A percentile compares a stretch with the other conserved stretches of the same genome.
Evolutionary conservation across 1,284 basidiomycete genomes (phyloP).

Genomic region (Ustilago curta): DNA sequence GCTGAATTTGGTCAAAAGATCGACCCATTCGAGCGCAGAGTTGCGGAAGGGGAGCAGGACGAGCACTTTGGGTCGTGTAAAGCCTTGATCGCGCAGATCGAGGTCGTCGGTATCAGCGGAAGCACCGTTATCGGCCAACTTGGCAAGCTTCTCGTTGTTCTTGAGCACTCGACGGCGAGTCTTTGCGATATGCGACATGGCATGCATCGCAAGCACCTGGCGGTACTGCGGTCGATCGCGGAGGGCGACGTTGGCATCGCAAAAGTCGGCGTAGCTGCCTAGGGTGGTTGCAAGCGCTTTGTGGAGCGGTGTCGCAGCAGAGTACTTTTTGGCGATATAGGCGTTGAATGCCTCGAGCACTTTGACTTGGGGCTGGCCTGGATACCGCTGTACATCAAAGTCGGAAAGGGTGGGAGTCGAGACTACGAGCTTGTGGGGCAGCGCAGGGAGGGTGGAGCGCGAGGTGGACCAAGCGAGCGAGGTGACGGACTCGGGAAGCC

Average conservation of each 20-base stretch:
- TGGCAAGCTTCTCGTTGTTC: constrained; percentile 86
- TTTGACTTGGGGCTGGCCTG: constrained; percentile 52
- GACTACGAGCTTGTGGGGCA: constrained; percentile 34
- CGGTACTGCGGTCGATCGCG: constrained; percentile 42
- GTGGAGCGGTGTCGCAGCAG: constrained; percentile 32
- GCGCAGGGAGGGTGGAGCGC: constrained; percentile 22
- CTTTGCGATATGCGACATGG: constrained; percentile 72
- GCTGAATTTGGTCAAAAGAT: constrained; percentile 48
- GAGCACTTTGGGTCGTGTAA: constrained; percentile 93
- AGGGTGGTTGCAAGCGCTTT: constrained; percentile 45
- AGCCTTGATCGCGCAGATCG: constrained; percentile 86
- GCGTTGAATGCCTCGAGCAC: constrained; percentile 53
- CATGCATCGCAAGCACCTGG: constrained; percentile 54
- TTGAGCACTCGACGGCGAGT: constrained; percentile 92
- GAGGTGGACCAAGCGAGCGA: constrained; percentile 35
- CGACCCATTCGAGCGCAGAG: constrained; percentile 81
- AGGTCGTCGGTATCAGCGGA: constrained; percentile 54
- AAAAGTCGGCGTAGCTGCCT: constrained; percentile 58
- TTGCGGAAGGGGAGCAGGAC: constrained; percentile 92
- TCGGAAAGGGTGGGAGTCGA: constrained; percentile 27
- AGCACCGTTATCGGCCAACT: constrained; percentile 69
- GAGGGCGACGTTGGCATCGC: constrained; percentile 50
- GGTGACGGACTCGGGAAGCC: constrained; percentile 35
- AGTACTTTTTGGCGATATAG: constrained; percentile 26
- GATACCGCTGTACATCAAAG: constrained; percentile 23